Evolutionary conservation across 306 rosid species (phyloP).

Genomic region (Sophora flavescens): DNA sequence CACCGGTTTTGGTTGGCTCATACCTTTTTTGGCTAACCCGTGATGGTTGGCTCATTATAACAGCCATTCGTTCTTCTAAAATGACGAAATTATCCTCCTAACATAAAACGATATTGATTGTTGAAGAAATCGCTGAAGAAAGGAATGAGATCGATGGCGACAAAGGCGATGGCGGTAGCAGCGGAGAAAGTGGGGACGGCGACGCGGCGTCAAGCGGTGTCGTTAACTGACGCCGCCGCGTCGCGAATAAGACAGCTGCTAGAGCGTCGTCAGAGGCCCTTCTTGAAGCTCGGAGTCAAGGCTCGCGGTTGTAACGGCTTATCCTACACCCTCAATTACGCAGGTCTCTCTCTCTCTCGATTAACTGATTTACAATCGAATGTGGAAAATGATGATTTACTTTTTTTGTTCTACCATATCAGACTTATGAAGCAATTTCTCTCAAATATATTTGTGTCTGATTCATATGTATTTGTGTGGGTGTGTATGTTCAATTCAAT

Average conservation of each 20-base stretch:
- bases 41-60: too few relatives aligned
- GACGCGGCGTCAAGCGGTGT: slow-evolving; percentile 74
- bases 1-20: too few relatives aligned
- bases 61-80: too few relatives aligned
- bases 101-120: too few relatives aligned
- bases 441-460: neutral
- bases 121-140: too few relatives aligned
- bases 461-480: neutral
- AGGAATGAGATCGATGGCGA: slow-evolving; percentile 49
- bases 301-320: slow-evolving; percentile 97
- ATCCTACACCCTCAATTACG: slow-evolving; percentile 88
- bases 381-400: neutral
- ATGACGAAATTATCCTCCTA: too few relatives aligned
- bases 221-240: slow-evolving; percentile 79
- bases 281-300: slow-evolving; percentile 87
- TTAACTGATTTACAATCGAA: neutral
- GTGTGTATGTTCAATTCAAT: too few relatives aligned
- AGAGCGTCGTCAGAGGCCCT: slow-evolving; percentile 79
- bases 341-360: slow-evolving; percentile 57
- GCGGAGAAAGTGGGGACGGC: slow-evolving; percentile 59
- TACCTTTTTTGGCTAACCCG: too few relatives aligned
- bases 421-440: neutral
- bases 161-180: slow-evolving; percentile 57
- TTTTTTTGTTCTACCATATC: neutral
- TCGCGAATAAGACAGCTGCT: slow-evolving; percentile 68